Evolutionary conservation across 1,139 yeast genomes (phyloP), one percentile per base, ranked within the genome.

Genomic region (Candida pseudoviswanathii): DNA sequence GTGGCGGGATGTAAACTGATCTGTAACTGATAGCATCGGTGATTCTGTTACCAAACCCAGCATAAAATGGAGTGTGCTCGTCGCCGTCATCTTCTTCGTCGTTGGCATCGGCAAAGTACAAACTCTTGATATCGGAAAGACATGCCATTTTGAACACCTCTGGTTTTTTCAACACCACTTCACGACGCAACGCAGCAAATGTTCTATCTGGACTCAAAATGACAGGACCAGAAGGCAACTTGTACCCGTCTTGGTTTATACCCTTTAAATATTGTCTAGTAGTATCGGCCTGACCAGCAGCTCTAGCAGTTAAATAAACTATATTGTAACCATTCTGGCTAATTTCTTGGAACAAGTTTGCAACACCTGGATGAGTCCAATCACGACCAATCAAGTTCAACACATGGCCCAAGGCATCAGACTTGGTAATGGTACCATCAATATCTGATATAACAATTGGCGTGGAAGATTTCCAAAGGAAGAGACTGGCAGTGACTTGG

Each of bases 81-180:
- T 70, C 73, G 3, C 67, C 70, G 24, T 59, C 62, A 26, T 58
- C 62, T 27, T 50, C 58, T 34, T 70, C 73, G 2, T 65, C 68
- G 25, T 54, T 59, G 5, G 45, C 42, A 24, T 45, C 51, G n/a
- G n/a, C n/a, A 65, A 70, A 85, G 82, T 72, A 76, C 31, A 95
- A 73, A 50, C 85, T 80, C 59, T 84, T 82, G 52, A 95, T 86
- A 70, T 95, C 99, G 47, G 86, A 84, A 54, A 95, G 74, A 68
- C 99, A 94, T 0, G 99, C 96, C 95, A 95, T 95, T 62, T 95
- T 95, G 75, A 95, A 95, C 31, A 95, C 96, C 65, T 95, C 99
- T 0, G 99, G 99, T 63, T 94, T 92, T 57, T 91, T 89, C 63
- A 94, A 73, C 45, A 95, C 94, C 40, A 95, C 96, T 63, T 95